Evolutionary conservation across 2,329 filamentous ascomycete species (phyloP).

Genomic region (Ophiostoma fasciatum): DNA sequence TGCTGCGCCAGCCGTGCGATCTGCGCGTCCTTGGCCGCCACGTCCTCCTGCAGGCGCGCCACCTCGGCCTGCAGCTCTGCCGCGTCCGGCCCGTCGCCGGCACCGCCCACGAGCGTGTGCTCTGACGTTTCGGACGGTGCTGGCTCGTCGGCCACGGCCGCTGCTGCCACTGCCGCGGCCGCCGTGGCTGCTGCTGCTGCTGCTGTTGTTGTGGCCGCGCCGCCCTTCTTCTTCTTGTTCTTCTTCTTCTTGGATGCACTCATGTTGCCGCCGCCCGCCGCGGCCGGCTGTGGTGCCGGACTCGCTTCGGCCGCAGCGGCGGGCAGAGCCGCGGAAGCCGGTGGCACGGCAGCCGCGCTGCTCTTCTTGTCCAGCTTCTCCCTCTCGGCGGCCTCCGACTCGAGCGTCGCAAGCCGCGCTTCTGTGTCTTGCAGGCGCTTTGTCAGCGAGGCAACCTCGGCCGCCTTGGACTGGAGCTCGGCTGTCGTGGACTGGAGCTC

Average conservation of each 20-base stretch:
- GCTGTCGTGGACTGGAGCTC: too few relatives aligned
- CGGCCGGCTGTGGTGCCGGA: neutral
- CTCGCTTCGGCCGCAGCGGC: slow-evolving; percentile 9
- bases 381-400: slow-evolving; percentile 20
- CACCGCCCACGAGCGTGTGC: slow-evolving; percentile 12
- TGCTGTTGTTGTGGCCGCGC: slow-evolving; percentile 25
- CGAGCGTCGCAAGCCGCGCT: slow-evolving; percentile 28
- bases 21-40: slow-evolving; percentile 52
- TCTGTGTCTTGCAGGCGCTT: slow-evolving; percentile 30
- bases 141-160: slow-evolving; percentile 24
- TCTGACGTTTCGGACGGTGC: slow-evolving; percentile 15
- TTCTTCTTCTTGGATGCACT: slow-evolving; percentile 58
- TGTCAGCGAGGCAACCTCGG: slow-evolving; percentile 34
- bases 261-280: too few relatives aligned
- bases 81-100: slow-evolving; percentile 15
- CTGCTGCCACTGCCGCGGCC: slow-evolving; percentile 6
- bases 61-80: slow-evolving; percentile 32
- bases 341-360: neutral
- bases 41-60: slow-evolving; percentile 32
- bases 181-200: slow-evolving; percentile 21
- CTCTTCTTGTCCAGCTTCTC: slow-evolving; percentile 16
- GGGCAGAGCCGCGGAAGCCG: slow-evolving; percentile 5
- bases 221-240: slow-evolving; percentile 79
- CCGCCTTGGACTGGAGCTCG: slow-evolving; percentile 29
- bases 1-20: slow-evolving; percentile 59